Evolutionary conservation across 2,329 filamentous ascomycete genomes (phyloP), one percentile per base, ranked within the genome.

Genomic region (Capronia americana): DNA sequence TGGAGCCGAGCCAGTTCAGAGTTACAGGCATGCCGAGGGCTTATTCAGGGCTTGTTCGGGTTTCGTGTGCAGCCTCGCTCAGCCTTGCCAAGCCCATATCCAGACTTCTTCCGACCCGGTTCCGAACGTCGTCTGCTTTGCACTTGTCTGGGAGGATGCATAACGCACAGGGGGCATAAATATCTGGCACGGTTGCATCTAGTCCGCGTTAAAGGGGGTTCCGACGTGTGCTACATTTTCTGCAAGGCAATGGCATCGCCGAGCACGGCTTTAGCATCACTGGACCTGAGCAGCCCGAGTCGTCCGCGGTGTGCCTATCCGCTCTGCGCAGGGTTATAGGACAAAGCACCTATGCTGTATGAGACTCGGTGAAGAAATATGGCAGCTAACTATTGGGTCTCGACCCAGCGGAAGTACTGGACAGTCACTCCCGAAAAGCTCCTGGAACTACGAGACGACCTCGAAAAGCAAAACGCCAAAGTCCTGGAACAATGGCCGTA

Each of bases 341-440:
- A 7, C 17, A 44, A n/a, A n/a, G 14, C 48, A 53, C 48, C 3
- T 26, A 3, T 53, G 11, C 48, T 26, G 20, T 14, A 20, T 4
- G 23, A 28, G 48, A 26, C 41, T 17, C 17, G 7, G 2, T 41
- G 30, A 4, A 54, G 26, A 23, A 61, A 12, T 32, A 97, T 97
- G 94, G 92, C 94, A 38, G 92, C 93, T 76, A 97, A 94, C 80
- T 99, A 94, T 82, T 99, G 93, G 93, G 90, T 92, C 70, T 98
- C 95, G 63, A 95, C 92, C 28, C 95, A 99, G 80, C 87, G 90
- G 73, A 90, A 88, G 72, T 87, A 91, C 81, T 99, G 95, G 95
- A 90, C 92, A 64, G 97, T 96, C 79, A 90, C 92, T 55, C 90
- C 92, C 75, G 88, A 92, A 69, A 88, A 93, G 76, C 85, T 99